phyloP scores from a whole-genome alignment of 1,139 yeast genomes.

The Sugiyamaella xylanicola region DNA sequence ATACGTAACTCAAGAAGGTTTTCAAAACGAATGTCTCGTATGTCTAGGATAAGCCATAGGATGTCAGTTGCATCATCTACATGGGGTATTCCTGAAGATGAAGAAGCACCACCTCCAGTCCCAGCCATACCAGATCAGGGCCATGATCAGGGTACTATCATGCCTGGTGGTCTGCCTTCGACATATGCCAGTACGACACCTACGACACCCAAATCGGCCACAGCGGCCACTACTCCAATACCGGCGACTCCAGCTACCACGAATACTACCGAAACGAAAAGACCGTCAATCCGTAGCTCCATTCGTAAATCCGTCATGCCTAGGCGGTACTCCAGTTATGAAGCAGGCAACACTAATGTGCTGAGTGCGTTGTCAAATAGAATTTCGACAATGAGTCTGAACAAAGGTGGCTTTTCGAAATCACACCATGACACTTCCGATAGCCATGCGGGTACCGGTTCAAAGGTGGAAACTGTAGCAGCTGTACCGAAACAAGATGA shows the following conservation, averaged over 20 bases:
- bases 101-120: slow-evolving; percentile 39
- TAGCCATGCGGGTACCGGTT: not conserved
- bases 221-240: not conserved
- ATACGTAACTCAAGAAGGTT: slow-evolving; percentile 81
- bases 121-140: slow-evolving; percentile 32
- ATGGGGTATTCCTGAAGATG: slow-evolving; percentile 35
- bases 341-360: slow-evolving; percentile 18
- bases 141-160: slow-evolving; percentile 10
- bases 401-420: slow-evolving; percentile 1
- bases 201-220: not conserved
- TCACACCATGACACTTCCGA: slow-evolving; percentile 1
- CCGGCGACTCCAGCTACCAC: not conserved
- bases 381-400: slow-evolving; percentile 30
- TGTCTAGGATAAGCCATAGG: slow-evolving; percentile 37
- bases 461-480: not conserved
- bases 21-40: slow-evolving; percentile 60
- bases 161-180: not conserved
- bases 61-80: slow-evolving; percentile 39
- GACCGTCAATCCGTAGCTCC: slow-evolving; percentile 18
- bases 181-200: not conserved
- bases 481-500: not conserved
- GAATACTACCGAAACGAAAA: not conserved
- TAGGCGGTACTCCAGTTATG: slow-evolving; percentile 17
- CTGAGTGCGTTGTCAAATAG: slow-evolving; percentile 30
- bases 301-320: slow-evolving; percentile 22